Conservation (phyloP, 371 early-diverging fungal species). For the Lichtheimia ornata region DNA sequence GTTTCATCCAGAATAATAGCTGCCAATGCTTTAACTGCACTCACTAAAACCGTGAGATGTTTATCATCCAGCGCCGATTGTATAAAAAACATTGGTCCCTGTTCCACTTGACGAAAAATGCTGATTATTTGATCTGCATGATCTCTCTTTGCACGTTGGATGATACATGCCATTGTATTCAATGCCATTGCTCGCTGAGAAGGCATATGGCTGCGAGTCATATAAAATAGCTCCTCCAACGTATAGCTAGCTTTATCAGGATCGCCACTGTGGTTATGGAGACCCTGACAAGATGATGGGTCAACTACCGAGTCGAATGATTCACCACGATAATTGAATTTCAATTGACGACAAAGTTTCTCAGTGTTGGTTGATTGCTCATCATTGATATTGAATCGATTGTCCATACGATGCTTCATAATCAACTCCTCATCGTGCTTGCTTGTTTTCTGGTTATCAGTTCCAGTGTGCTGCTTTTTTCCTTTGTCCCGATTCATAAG, state of each 20-base stretch:
- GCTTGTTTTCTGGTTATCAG: conserved; percentile 9
- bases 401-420: conserved; percentile 58
- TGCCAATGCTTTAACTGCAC: conserved; percentile 54
- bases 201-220: conserved; percentile 81
- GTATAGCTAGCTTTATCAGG: conserved; percentile 89
- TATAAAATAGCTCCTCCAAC: conserved; percentile 76
- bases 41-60: conserved; percentile 57
- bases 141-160: conserved; percentile 49
- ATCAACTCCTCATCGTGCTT: conserved; percentile 46
- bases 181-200: conserved; percentile 80
- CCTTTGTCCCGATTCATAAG: conserved; percentile 33
- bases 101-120: conserved; percentile 38
- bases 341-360: conserved; percentile 34
- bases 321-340: conserved; percentile 82
- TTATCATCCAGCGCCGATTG: conserved; percentile 70
- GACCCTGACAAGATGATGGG: conserved; percentile 64
- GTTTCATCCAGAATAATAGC: conserved; percentile 34
- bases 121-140: conserved; percentile 29
- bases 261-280: conserved; percentile 90
- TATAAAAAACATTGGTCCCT: conserved; percentile 49
- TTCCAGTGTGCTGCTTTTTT: not conserved
- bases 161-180: conserved; percentile 61
- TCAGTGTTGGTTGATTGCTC: conserved; percentile 18
- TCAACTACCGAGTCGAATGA: conserved; percentile 55
- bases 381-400: conserved; percentile 22